These are phyloP conservation scores for Leucocoprinus leucothites DNA, from an alignment of 768 basidiomycete species.

Conservation along the genomic window DNA sequence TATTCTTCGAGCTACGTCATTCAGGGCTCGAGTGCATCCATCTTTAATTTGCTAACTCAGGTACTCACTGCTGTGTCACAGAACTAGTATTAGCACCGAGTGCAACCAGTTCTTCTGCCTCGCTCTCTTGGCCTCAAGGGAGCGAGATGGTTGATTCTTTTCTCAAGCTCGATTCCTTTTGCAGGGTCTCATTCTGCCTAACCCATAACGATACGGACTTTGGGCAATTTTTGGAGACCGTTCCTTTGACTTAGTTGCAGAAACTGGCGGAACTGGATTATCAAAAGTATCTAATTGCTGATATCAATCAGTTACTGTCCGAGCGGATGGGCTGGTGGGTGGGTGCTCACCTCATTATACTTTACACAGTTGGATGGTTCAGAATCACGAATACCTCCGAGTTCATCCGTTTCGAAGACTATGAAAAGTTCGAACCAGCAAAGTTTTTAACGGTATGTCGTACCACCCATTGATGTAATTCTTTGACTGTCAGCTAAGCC, in stretches of 20 bases:
- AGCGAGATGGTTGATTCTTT: background rate
- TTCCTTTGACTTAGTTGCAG: background rate
- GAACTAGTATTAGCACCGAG: background rate
- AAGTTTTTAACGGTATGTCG: no score
- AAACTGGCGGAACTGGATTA: background rate
- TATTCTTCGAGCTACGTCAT: background rate
- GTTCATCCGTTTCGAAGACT: no score
- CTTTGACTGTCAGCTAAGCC: no score
- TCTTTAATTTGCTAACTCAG: background rate
- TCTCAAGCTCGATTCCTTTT: background rate
- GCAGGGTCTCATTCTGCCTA: background rate
- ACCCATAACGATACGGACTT: background rate
- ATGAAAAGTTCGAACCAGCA: no score
- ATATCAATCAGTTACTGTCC: background rate
- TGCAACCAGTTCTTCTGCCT: background rate
- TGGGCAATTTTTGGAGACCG: background rate
- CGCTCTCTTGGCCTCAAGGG: constrained; percentile 1
- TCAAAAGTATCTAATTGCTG: background rate
- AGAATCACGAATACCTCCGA: no score
- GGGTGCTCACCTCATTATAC: background rate
- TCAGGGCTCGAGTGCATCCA: background rate
- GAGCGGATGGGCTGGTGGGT: no score
- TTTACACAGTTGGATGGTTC: background rate
- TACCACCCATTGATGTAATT: no score
- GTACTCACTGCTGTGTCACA: background rate